phyloP scores from a whole-genome alignment of 192 early-diverging fungal genomes.

The Bifiguratus adelaidae region DNA sequence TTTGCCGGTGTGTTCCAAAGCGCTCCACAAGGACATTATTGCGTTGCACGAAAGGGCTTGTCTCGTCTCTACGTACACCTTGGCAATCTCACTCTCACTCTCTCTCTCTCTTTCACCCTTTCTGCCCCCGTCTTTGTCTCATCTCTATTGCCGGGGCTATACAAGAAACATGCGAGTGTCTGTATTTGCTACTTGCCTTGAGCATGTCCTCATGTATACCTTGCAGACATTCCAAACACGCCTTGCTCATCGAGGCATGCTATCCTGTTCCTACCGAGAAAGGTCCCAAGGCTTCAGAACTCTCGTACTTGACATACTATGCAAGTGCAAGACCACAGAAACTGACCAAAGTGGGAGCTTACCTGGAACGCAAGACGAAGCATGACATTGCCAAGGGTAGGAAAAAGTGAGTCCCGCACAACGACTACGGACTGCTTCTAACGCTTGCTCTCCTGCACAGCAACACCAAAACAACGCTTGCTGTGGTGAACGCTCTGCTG shows the following conservation, averaged over 20 bases:
- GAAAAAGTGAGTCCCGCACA: constrained; percentile 38
- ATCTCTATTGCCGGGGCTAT: too few species aligned
- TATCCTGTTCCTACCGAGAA: constrained; percentile 53
- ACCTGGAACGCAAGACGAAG: constrained; percentile 59
- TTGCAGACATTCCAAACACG: constrained; percentile 71
- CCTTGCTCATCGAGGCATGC: constrained; percentile 65
- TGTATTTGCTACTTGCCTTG: too few species aligned
- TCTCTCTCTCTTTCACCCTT: too few species aligned
- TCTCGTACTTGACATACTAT: constrained; percentile 85
- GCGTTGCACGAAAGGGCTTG: too few species aligned
- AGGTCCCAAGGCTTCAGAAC: constrained; percentile 64
- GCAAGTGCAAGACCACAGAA: constrained; percentile 81
- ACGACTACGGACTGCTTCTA: not conserved
- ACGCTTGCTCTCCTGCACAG: constrained; percentile 17
- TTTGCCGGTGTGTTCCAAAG: too few species aligned
- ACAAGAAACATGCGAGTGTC: too few species aligned
- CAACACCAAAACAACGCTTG: constrained; percentile 54
- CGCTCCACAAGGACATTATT: too few species aligned
- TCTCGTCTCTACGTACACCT: too few species aligned
- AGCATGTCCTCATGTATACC: too few species aligned
- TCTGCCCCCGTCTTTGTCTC: too few species aligned
- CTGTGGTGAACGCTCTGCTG: constrained; percentile 66
- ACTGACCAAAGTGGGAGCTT: constrained; percentile 79
- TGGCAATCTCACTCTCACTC: too few species aligned
- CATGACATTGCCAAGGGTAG: constrained; percentile 51